Base-by-base conservation (phyloP, 192 early-diverging fungal genomes). In the Geosiphon pyriformis region DNA sequence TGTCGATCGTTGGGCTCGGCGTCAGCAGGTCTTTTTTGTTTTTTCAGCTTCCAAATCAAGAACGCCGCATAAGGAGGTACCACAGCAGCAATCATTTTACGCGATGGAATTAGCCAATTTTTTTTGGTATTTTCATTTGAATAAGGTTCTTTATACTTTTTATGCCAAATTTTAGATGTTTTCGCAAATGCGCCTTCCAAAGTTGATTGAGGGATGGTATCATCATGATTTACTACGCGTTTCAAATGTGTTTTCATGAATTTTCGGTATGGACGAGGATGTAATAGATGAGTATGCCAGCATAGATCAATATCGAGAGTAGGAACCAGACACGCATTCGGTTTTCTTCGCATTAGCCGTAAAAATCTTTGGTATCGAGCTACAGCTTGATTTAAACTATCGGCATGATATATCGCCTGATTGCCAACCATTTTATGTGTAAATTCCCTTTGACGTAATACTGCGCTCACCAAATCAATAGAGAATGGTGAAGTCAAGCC, bases 251-350 rank as follows among this genome's bases (percentile, higher is more conserved):
- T 35, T 0, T 84, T 29, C 22, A 80, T 82, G 50, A 75, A 85
- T 17, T 79, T 66, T 10, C 77, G 77, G 67, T 89, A 89, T n/a
- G 70, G 59, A 0, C 42, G 51, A 6, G 86, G 79, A 23, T 76
- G 71, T 12, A 85, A 70, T 76, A 83, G 82, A 59, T 89, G 88
- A 11, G 86, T 87, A 58, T 89, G 88, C 88, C 88, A 89, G 10
- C 74, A 76, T 1, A 84, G 54, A 68, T 89, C 87, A 67, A 89
- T 83, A 57, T 87, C 83, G 10, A 89, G 29, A 2, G 86, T 86
- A 0, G 88, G 88, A 2, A 89, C 83, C 0, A 85, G 30, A 29
- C 78, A 69, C 31, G 34, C 33, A 2, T 34, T 58, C 17, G 56
- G 62, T 18, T 79, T 35, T 26, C 75, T 63, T 23, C 52, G 67